phyloP scores from a whole-genome alignment of 1,139 yeast species.

The Suhomyces bokatorum region DNA sequence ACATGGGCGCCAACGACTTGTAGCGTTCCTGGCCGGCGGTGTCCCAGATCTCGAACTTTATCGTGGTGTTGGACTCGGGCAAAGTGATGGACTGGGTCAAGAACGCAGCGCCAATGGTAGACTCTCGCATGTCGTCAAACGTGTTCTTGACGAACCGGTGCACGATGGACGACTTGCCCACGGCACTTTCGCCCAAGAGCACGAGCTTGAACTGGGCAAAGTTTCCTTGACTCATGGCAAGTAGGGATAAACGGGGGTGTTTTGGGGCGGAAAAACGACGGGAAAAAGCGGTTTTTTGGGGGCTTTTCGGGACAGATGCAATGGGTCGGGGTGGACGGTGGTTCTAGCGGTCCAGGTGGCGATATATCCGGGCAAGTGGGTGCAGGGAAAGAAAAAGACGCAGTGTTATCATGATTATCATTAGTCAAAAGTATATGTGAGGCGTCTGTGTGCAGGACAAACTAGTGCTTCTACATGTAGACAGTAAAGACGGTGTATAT shows the following conservation, averaged over 20 bases:
- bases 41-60: constrained; percentile 52
- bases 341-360: neutral
- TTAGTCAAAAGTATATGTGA: too few relatives aligned
- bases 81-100: constrained; percentile 72
- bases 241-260: neutral
- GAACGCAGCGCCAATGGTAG: constrained; percentile 97
- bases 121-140: constrained; percentile 90
- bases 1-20: constrained; percentile 51
- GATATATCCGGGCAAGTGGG: neutral
- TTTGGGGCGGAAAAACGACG: neutral
- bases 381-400: neutral
- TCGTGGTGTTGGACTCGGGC: constrained; percentile 18
- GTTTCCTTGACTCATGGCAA: constrained; percentile 8
- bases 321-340: too few relatives aligned
- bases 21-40: constrained; percentile 56
- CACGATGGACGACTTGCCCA: constrained; percentile 50
- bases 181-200: constrained; percentile 50
- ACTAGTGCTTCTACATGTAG: too few relatives aligned
- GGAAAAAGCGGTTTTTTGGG: neutral
- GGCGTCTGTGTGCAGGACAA: constrained; percentile 2
- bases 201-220: constrained; percentile 50
- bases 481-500: neutral
- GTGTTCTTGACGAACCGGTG: constrained; percentile 62
- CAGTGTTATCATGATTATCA: neutral
- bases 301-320: too few relatives aligned